These are phyloP conservation scores for Picea glauca DNA, from an alignment of 75 land plant genomes.

Conservation along the genomic window DNA sequence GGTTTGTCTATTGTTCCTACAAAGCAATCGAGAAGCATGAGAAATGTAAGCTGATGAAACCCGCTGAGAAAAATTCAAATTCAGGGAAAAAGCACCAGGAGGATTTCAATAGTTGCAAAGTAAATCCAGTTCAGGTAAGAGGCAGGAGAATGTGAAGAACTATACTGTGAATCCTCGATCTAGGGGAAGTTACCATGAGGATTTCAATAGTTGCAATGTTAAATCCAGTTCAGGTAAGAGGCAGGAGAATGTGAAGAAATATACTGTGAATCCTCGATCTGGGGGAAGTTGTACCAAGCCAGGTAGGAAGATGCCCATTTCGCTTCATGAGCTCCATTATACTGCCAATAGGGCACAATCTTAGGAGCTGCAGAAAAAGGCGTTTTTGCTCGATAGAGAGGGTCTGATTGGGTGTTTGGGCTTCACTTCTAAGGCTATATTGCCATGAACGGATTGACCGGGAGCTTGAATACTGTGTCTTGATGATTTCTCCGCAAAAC, in stretches of 20 bases:
- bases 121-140: too few species aligned
- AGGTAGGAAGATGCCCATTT: too few species aligned
- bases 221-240: too few species aligned
- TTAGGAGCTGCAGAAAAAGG: constrained; percentile 6
- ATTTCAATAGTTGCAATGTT: neutral
- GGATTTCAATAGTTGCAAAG: too few species aligned
- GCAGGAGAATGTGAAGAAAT: constrained; percentile 6
- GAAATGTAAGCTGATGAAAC: neutral
- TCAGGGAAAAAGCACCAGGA: too few species aligned
- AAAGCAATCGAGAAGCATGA: neutral
- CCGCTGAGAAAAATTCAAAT: too few species aligned
- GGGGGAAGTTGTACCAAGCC: neutral
- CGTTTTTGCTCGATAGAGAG: constrained; percentile 27
- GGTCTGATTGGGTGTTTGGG: constrained; percentile 12
- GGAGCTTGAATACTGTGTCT: constrained; percentile 47
- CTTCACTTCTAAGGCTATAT: neutral
- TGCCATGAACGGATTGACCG: constrained; percentile 23
- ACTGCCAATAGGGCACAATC: too few species aligned
- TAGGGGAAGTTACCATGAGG: neutral
- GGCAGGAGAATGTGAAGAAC: neutral
- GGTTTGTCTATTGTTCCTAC: neutral
- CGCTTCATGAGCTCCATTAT: too few species aligned
- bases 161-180: neutral
- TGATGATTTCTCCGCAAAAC: neutral
- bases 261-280: constrained; percentile 18